phyloP scores from a whole-genome alignment of 148 eudicot genomes.

The Talinum fruticosum region DNA sequence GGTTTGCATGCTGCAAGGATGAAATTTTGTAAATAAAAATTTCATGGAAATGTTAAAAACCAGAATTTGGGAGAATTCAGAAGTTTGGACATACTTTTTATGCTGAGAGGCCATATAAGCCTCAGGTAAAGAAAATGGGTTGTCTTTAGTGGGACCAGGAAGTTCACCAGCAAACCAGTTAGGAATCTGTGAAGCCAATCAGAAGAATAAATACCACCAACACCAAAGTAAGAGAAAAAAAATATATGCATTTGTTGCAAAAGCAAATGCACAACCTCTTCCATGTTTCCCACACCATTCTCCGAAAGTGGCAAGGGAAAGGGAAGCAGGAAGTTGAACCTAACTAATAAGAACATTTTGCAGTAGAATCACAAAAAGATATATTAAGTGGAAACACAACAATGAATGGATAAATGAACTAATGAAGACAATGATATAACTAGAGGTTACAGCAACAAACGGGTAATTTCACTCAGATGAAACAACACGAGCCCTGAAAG shows the following conservation, averaged over 20 bases:
- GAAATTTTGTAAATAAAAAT: background rate
- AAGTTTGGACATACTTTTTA: slow-evolving; percentile 48
- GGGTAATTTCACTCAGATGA: background rate
- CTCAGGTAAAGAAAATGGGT: slow-evolving; percentile 90
- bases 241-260: background rate
- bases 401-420: background rate
- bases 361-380: background rate
- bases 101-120: slow-evolving; percentile 71
- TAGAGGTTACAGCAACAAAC: background rate
- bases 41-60: background rate
- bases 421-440: background rate
- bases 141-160: slow-evolving; percentile 69
- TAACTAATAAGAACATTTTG: background rate
- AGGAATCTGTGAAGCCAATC: slow-evolving; percentile 58
- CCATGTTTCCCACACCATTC: background rate
- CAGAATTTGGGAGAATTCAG: background rate
- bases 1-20: slow-evolving; percentile 50
- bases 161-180: slow-evolving; percentile 77
- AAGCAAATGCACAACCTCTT: background rate
- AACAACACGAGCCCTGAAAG: background rate
- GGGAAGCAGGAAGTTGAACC: background rate
- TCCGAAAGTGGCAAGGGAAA: background rate
- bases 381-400: no score
- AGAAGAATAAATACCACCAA: slow-evolving; percentile 1
- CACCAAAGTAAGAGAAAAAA: background rate